Evolutionary conservation across 1,139 yeast genomes (phyloP).

Genomic region (Starmera stellimalicola): DNA sequence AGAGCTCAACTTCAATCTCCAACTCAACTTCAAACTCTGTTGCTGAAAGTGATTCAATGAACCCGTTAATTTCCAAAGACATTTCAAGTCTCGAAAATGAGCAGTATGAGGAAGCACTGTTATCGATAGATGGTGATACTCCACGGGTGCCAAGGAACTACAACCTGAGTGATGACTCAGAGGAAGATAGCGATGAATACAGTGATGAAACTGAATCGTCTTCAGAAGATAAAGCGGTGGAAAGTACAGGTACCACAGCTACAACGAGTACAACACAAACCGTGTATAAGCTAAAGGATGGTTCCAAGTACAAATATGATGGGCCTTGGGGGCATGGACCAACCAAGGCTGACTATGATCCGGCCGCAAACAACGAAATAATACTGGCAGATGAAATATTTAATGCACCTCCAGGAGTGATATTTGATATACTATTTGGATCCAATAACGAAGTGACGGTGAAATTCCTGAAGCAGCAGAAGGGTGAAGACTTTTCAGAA

Average conservation of each 20-base stretch:
- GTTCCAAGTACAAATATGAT: slow-evolving; percentile 25
- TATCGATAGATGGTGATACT: slow-evolving; percentile 30
- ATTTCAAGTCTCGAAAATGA: slow-evolving; percentile 3
- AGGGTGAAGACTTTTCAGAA: slow-evolving; percentile 57
- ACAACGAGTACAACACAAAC: slow-evolving; percentile 8
- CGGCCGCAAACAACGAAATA: slow-evolving; percentile 49
- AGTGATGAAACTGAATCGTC: slow-evolving; percentile 13
- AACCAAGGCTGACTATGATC: slow-evolving; percentile 37
- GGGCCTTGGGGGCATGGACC: slow-evolving; percentile 42
- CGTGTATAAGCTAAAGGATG: slow-evolving; percentile 24
- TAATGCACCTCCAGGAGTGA: slow-evolving; percentile 72
- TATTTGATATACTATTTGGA: slow-evolving; percentile 66
- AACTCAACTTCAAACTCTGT: slow-evolving; percentile 6
- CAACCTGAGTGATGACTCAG: slow-evolving; percentile 18
- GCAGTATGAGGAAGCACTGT: slow-evolving; percentile 22
- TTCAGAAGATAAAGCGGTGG: slow-evolving; percentile 7
- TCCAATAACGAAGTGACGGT: slow-evolving; percentile 44
- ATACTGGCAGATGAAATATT: slow-evolving; percentile 41
- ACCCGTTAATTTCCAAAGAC: slow-evolving; percentile 4
- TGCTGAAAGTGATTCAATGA: slow-evolving; percentile 1
- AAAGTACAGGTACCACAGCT: slow-evolving; percentile 5
- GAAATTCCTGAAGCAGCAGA: slow-evolving; percentile 49
- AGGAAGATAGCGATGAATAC: slow-evolving; percentile 23
- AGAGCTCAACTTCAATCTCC: slow-evolving; percentile 1
- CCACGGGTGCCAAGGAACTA: slow-evolving; percentile 10